Percentiles rank a stretch among this genome's conserved stretches.
phyloP scores from a whole-genome alignment of 306 rosid species.

The cucumber (Cucumis sativus) region Cucumber_9930_V3 NC_026660.2:30853001-30853500 shows the following conservation, averaged over 20 bases:
- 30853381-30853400: neutral
- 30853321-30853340: too few relatives aligned
- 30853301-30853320: neutral
- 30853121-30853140: too few relatives aligned
- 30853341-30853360: too few relatives aligned
- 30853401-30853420: neutral
- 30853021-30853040: neutral
- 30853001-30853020: neutral
- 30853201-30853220: too few relatives aligned
- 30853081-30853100: neutral
- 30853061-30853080: neutral
- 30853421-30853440: neutral
- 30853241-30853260: neutral
- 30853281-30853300: neutral
- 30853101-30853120: too few relatives aligned
- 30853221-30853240: too few relatives aligned
- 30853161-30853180: too few relatives aligned
- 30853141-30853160: too few relatives aligned
- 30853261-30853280: constrained; percentile 1
- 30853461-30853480: neutral
- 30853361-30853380: neutral
- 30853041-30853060: neutral
- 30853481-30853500: neutral
- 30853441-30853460: neutral
- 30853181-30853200: too few relatives aligned